phyloP scores from a whole-genome alignment of 768 basidiomycete genomes.

The Suillus alpinus region DNA sequence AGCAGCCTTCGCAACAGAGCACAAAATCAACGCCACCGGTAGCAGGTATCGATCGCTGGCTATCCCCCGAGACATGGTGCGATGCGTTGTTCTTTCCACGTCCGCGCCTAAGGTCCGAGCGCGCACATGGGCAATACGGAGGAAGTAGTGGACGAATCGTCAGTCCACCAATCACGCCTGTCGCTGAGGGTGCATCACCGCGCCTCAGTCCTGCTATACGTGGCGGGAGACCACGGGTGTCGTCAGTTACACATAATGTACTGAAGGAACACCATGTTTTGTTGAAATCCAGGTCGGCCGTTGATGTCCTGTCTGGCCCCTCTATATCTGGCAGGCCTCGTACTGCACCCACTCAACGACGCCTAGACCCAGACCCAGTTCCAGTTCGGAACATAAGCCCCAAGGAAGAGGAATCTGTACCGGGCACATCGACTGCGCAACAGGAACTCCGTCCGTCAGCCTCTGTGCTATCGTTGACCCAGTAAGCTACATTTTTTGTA shows the following conservation, averaged over 20 bases:
- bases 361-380: not conserved
- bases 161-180: constrained; percentile 50
- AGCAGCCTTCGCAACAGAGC: constrained; percentile 8
- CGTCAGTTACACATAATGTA: constrained; percentile 11
- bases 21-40: constrained; percentile 22
- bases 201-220: not conserved
- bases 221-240: constrained; percentile 20
- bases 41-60: constrained; percentile 56
- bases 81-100: constrained; percentile 76
- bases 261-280: constrained; percentile 3
- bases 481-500: constrained; percentile 29
- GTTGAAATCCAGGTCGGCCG: constrained; percentile 19
- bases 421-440: constrained; percentile 12
- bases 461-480: constrained; percentile 55
- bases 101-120: constrained; percentile 61
- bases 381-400: not conserved
- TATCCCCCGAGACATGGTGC: constrained; percentile 79
- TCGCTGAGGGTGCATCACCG: constrained; percentile 23
- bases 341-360: not conserved
- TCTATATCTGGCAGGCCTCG: constrained; percentile 6
- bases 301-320: constrained; percentile 15
- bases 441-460: constrained; percentile 59
- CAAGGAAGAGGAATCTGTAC: not conserved
- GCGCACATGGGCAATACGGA: constrained; percentile 18
- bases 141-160: constrained; percentile 34